Evolutionary conservation across 2,329 filamentous ascomycete genomes (phyloP).

Genomic region (Paradendryphiella salina): DNA sequence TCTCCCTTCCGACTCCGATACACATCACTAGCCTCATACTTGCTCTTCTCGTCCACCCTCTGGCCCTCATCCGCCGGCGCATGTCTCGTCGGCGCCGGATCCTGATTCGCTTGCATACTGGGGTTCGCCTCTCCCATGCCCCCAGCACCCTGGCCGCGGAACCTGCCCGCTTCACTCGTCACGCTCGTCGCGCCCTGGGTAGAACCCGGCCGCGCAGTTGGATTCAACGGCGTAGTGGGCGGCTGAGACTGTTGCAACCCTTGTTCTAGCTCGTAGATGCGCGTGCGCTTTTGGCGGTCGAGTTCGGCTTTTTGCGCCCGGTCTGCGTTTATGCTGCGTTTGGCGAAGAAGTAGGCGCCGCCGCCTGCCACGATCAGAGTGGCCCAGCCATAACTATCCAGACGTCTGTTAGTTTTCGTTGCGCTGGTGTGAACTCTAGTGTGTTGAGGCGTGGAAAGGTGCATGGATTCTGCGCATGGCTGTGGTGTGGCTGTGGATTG

Average conservation of each 20-base stretch:
- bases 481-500: neutral
- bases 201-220: constrained; percentile 11
- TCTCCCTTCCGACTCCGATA: constrained; percentile 83
- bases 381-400: constrained; percentile 82
- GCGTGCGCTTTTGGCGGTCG: constrained; percentile 39
- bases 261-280: constrained; percentile 41
- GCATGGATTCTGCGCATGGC: constrained; percentile 7
- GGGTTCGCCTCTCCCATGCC: constrained; percentile 54
- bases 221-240: constrained; percentile 17
- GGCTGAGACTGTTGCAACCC: constrained; percentile 5
- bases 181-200: constrained; percentile 17
- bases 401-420: neutral
- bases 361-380: constrained; percentile 81
- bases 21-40: constrained; percentile 80
- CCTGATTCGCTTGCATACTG: constrained; percentile 71
- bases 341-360: constrained; percentile 94
- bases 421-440: too few species aligned
- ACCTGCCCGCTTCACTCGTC: constrained; percentile 9
- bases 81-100: constrained; percentile 85
- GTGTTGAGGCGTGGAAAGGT: constrained; percentile 16
- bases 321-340: constrained; percentile 90
- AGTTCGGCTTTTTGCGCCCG: constrained; percentile 70
- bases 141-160: constrained; percentile 13
- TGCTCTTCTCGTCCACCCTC: constrained; percentile 74
- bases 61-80: constrained; percentile 72